These are phyloP conservation scores for Lithospermum erythrorhizon DNA, from an alignment of 257 asterid species.

Conservation along the genomic window DNA sequence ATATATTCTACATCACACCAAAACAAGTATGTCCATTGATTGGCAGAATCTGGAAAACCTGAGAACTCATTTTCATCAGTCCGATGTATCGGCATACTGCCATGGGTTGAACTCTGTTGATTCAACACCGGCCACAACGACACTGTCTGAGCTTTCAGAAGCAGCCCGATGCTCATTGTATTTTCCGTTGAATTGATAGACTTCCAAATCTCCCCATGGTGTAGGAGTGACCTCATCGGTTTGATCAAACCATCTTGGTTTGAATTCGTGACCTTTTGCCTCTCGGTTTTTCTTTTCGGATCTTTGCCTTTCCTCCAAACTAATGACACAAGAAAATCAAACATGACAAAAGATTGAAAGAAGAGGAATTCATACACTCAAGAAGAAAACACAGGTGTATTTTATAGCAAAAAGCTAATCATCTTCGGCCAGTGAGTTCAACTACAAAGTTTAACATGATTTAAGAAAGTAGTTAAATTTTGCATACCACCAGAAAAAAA, in stretches of 20 bases:
- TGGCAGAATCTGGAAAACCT: background rate
- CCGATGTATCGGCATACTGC: slow-evolving; percentile 41
- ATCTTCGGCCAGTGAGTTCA: background rate
- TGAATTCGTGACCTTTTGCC: slow-evolving; percentile 55
- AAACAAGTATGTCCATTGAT: background rate
- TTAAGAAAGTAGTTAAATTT: too few species aligned
- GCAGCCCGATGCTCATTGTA: slow-evolving; percentile 53
- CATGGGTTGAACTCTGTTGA: slow-evolving; percentile 78
- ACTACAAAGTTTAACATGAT: too few species aligned
- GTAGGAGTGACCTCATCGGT: slow-evolving; percentile 67
- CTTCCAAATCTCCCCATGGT: slow-evolving; percentile 95
- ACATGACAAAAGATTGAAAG: background rate
- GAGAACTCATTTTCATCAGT: background rate
- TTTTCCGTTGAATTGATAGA: slow-evolving; percentile 60
- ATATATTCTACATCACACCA: background rate
- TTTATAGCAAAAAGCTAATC: background rate
- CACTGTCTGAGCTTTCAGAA: slow-evolving; percentile 39
- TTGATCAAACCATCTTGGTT: slow-evolving; percentile 76
- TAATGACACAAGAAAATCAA: slow-evolving; percentile 5
- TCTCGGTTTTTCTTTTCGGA: slow-evolving; percentile 84
- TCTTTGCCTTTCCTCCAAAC: slow-evolving; percentile 96
- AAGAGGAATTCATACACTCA: background rate
- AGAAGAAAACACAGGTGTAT: background rate
- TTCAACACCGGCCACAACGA: slow-evolving; percentile 20
- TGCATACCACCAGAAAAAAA: too few species aligned